Conservation (phyloP, 129 eudicot species). For the Mikania micrantha region DNA sequence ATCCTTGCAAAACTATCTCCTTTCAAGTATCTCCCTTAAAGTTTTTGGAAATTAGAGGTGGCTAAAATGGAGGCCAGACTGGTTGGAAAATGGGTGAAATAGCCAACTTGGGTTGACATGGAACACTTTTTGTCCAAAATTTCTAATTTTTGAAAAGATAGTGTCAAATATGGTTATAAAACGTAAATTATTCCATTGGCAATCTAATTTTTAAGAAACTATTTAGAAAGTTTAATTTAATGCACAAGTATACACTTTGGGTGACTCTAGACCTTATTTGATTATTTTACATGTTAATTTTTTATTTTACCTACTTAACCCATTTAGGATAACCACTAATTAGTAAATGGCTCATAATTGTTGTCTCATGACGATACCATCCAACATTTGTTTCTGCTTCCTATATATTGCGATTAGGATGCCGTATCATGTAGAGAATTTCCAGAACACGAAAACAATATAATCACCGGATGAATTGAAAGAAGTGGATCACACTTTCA, state of each 20-base stretch:
- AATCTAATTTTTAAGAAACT: background rate
- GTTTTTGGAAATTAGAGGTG: background rate
- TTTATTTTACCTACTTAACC: background rate
- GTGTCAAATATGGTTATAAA: background rate
- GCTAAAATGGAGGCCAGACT: background rate
- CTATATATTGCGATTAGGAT: background rate
- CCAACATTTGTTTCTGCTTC: background rate
- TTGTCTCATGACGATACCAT: background rate
- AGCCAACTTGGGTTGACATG: background rate
- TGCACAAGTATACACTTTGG: background rate
- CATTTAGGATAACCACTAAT: background rate
- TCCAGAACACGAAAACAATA: too few relatives aligned
- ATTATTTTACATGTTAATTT: background rate
- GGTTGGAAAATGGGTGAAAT: background rate
- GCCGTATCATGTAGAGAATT: too few relatives aligned
- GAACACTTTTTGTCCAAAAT: background rate
- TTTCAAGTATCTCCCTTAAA: background rate
- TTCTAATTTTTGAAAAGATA: background rate
- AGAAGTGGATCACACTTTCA: too few relatives aligned
- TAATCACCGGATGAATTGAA: too few relatives aligned
- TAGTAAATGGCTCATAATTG: background rate
- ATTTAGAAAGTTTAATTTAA: background rate
- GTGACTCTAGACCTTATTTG: background rate
- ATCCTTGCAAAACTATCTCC: background rate
- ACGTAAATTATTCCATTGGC: background rate